A percentile compares a stretch with the other conserved stretches of the same genome.
Evolutionary conservation across 306 rosid species (phyloP).

Genomic region (Trifolium subterraneum): DNA sequence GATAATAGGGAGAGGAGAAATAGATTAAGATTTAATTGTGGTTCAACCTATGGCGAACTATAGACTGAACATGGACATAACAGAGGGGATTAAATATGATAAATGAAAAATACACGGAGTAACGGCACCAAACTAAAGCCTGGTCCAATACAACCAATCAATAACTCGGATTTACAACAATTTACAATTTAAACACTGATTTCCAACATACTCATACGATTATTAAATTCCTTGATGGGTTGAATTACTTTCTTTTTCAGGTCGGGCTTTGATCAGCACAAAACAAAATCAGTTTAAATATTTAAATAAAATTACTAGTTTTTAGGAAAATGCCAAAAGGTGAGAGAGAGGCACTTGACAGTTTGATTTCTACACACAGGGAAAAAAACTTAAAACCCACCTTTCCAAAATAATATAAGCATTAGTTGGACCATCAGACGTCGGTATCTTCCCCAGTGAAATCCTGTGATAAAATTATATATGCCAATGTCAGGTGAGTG

Average conservation of each 20-base stretch:
- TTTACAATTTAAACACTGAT: conserved; percentile 23
- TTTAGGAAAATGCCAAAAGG: conserved; percentile 47
- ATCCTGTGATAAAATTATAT: conserved; percentile 90
- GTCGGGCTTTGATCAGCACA: not conserved
- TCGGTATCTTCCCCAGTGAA: conserved; percentile 86
- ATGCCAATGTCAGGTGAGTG: conserved; percentile 72
- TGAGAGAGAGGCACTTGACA: conserved; percentile 47
- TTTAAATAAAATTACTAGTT: conserved; percentile 28
- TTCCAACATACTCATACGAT: conserved; percentile 1
- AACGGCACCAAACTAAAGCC: conserved; percentile 3
- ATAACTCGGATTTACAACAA: conserved; percentile 21
- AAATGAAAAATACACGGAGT: not conserved
- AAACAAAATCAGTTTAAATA: conserved; percentile 13
- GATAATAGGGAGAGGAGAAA: conserved; percentile 26
- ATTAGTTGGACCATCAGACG: conserved; percentile 86
- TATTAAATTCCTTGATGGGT: conserved; percentile 12
- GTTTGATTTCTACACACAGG: conserved; percentile 47
- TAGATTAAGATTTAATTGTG: not conserved
- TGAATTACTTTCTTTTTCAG: conserved; percentile 3
- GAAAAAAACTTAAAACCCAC: conserved; percentile 87
- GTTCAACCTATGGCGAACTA: conserved; percentile 14
- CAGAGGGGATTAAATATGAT: conserved; percentile 12
- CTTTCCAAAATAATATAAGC: conserved; percentile 90
- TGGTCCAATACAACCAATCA: conserved; percentile 8
- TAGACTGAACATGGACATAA: not conserved